Evolutionary conservation across 352 stramenopile species (phyloP).

Genomic region (Phytophthora ramorum): DNA sequence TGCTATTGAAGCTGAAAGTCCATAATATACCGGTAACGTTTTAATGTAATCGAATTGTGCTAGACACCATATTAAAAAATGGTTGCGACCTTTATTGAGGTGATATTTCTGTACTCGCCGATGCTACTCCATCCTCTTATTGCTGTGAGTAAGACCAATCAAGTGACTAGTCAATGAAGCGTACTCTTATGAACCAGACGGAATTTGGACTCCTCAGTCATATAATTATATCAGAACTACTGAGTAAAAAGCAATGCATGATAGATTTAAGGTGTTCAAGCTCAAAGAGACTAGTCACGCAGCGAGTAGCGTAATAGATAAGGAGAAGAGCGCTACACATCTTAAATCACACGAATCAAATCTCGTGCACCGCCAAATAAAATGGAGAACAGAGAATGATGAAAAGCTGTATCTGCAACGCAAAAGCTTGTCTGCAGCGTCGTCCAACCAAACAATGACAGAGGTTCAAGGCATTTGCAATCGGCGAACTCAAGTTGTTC

Average conservation of each 20-base stretch:
- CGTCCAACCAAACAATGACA: neutral
- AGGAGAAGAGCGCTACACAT: neutral
- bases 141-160: too few relatives aligned
- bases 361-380: neutral
- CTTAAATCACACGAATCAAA: neutral
- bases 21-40: too few relatives aligned
- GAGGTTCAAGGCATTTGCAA: neutral
- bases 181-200: too few relatives aligned
- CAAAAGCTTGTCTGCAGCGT: neutral
- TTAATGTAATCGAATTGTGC: too few relatives aligned
- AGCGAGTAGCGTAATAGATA: neutral
- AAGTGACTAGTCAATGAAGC: too few relatives aligned
- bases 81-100: too few relatives aligned
- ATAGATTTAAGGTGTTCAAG: neutral
- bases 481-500: neutral
- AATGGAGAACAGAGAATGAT: neutral
- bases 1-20: too few relatives aligned
- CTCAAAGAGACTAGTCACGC: neutral
- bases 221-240: neutral
- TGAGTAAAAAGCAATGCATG: neutral
- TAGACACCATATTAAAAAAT: too few relatives aligned
- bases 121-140: too few relatives aligned
- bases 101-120: too few relatives aligned
- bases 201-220: too few relatives aligned
- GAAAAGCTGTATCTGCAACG: neutral